Conservation (phyloP, 176 grass and related monocot genomes). For the Eleusine indica region DNA sequence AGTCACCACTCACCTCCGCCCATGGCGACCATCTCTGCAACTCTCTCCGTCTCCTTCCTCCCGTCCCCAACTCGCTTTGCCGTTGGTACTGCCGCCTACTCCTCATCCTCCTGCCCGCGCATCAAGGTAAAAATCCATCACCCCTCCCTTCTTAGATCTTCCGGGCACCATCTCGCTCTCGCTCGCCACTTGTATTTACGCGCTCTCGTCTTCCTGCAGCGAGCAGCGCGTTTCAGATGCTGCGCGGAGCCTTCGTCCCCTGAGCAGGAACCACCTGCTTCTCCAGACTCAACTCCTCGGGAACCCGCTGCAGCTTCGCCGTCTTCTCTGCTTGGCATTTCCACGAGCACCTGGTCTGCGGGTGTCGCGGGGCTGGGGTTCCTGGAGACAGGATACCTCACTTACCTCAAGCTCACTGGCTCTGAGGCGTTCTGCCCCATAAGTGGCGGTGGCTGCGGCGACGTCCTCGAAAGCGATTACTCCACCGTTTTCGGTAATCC, state of each 20-base stretch:
- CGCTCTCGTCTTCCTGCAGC: constrained; percentile 33
- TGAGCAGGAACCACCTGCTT: constrained; percentile 21
- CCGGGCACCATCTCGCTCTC: neutral
- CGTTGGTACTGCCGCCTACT: neutral
- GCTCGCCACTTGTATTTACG: neutral
- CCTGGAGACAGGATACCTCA: constrained; percentile 89
- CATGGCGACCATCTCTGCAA: constrained; percentile 59
- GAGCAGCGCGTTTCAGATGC: constrained; percentile 45
- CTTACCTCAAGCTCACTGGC: constrained; percentile 76
- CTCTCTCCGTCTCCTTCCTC: constrained; percentile 47
- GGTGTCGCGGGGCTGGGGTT: constrained; percentile 67
- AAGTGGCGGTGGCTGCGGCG: constrained; percentile 60
- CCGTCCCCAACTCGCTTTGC: constrained; percentile 24
- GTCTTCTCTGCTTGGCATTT: constrained; percentile 57
- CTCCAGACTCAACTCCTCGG: neutral
- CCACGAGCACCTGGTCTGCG: constrained; percentile 64
- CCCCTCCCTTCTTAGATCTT: neutral
- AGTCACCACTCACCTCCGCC: constrained; percentile 46
- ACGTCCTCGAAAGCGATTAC: constrained; percentile 85
- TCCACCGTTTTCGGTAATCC: constrained; percentile 73
- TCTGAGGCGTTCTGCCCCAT: constrained; percentile 88
- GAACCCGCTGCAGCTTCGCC: neutral
- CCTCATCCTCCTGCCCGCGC: constrained; percentile 1
- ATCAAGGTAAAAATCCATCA: constrained; percentile 29
- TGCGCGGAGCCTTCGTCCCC: constrained; percentile 47